These are phyloP conservation scores for Thelephora ganbajun DNA, from an alignment of 768 basidiomycete species.

Conservation along the genomic window DNA sequence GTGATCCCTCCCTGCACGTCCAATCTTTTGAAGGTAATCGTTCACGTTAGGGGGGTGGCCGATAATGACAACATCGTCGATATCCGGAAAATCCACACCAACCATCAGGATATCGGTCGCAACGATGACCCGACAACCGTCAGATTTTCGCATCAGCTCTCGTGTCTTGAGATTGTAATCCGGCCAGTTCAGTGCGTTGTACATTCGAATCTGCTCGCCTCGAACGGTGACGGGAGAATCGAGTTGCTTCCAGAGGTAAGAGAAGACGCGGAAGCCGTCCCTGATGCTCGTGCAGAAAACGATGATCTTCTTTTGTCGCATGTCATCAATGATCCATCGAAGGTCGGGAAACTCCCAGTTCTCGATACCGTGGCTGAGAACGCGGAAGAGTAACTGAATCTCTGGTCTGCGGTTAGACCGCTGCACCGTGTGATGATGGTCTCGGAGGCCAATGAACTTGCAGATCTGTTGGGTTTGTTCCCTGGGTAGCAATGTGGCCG, in stretches of 20 bases:
- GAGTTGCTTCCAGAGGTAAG: conserved; percentile 12
- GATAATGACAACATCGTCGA: conserved; percentile 1
- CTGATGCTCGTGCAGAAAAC: conserved; percentile 17
- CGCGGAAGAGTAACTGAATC: no score
- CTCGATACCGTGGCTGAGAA: no score
- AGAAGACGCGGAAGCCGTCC: conserved; percentile 11
- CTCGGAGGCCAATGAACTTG: no score
- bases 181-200: conserved; percentile 6
- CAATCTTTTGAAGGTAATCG: conserved; percentile 1
- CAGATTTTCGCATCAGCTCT: neutral
- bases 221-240: no score
- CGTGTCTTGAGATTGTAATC: conserved; percentile 2
- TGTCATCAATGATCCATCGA: no score
- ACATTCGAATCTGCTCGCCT: conserved; percentile 1
- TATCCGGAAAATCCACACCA: conserved; percentile 1
- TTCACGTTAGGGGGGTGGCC: neutral
- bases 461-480: no score
- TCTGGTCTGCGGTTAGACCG: no score
- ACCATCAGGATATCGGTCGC: conserved; percentile 2
- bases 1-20: conserved; percentile 1
- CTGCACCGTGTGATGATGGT: no score
- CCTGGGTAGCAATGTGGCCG: no score
- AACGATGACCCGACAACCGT: neutral
- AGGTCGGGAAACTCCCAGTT: no score
- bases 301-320: no score